These are phyloP conservation scores for Termitomyces sp. DNA, from an alignment of 768 basidiomycete species.

Conservation along the genomic window DNA sequence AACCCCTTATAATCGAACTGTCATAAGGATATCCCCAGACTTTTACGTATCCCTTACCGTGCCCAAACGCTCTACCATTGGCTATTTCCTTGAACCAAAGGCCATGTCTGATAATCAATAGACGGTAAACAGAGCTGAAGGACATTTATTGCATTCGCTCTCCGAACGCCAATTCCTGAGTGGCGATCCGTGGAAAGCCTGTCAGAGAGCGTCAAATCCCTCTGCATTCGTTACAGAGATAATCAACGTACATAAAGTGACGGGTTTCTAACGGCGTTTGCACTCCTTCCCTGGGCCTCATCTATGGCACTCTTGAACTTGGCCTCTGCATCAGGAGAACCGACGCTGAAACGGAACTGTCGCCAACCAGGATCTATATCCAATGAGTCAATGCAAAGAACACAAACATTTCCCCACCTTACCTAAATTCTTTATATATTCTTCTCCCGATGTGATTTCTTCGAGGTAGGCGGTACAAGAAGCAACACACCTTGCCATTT, in stretches of 20 bases:
- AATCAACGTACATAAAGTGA: constrained; percentile 36
- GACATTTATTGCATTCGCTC: background rate
- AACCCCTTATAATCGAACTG: constrained; percentile 40
- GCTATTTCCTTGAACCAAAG: constrained; percentile 55
- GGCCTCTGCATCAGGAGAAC: constrained; percentile 68
- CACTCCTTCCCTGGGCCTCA: constrained; percentile 30
- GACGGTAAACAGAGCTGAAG: background rate
- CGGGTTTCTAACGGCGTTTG: constrained; percentile 42
- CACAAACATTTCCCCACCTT: constrained; percentile 6
- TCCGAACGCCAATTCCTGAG: constrained; percentile 71
- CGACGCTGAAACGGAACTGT: constrained; percentile 70
- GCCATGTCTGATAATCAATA: constrained; percentile 68
- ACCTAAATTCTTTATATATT: constrained; percentile 54
- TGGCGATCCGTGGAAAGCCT: constrained; percentile 71
- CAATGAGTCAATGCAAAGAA: background rate
- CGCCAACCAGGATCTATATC: constrained; percentile 42
- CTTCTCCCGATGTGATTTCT: constrained; percentile 51
- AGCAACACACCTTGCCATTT: constrained; percentile 51
- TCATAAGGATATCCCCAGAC: background rate
- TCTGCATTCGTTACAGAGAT: background rate
- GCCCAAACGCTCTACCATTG: constrained; percentile 60
- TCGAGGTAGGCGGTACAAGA: constrained; percentile 72
- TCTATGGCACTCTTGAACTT: constrained; percentile 48
- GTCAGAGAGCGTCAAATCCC: background rate
- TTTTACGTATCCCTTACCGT: constrained; percentile 37